Evolutionary conservation across 1,284 basidiomycete species (phyloP), one percentile per base, ranked within the genome.

Genomic region (Apiotrichum veenhuisii): DNA sequence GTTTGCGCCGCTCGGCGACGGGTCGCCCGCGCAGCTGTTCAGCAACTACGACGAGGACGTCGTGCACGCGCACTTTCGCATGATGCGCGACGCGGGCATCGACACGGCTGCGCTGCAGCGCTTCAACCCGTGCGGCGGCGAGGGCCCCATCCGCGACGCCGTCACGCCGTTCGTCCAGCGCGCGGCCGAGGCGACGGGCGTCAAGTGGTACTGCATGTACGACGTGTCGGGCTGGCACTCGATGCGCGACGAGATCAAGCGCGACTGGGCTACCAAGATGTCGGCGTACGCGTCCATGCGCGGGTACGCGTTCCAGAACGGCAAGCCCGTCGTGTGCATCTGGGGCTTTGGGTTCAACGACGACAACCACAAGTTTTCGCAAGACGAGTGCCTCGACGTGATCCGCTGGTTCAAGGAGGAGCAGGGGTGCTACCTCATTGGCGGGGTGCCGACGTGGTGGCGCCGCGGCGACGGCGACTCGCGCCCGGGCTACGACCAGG

Each of bases 291-390:
- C 49, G 18, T 22, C 20, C 14, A 33, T 44, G 41, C 54, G 50
- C 0, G 52, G 22, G 14, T 62, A 62, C 36, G 61, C 61, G 12
- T 45, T 37, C 22, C 61, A 62, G 42, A 54, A 59, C 52, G 57
- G 61, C 27, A 58, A 58, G 44, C 54, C 57, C 7, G 61, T 62
- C 26, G 61, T 62, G 25, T 53, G 47, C 17, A 59, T 62, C 45
- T 62, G 61, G 61, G 61, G 61, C 11, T 62, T 62, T 17, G 61
- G 61, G 18, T 62, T 62, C 52, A 58, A 58, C 34, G 61, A 62
- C 37, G 51, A 49, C 44, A 48, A 47, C 34, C 61, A 52, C 54
- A 23, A 20, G 22, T 62, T 45, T 20, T 23, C 30, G 1, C 47
- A 49, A 7, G 49, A 51, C 20, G 47, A 47, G 49, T 62, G 61